Percentiles rank a stretch among this genome's conserved stretches.
Evolutionary conservation across 345 rosid species (phyloP).

Genomic region (Physaria fendleri): DNA sequence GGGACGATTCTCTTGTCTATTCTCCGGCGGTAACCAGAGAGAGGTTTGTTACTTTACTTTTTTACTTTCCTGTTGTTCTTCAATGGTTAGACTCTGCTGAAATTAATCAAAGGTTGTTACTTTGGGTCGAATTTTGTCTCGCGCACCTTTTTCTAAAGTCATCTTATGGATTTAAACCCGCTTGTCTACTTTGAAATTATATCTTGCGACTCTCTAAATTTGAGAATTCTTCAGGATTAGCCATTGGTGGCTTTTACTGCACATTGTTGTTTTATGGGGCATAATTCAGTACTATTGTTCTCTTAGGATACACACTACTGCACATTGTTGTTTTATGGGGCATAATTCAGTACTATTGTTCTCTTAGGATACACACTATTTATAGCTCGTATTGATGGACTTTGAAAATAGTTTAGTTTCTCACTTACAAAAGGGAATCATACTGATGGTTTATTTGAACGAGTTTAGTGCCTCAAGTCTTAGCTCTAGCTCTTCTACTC

Average conservation of each 20-base stretch:
- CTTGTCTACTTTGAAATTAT: no score
- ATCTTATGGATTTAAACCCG: no score
- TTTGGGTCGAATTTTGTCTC: not conserved
- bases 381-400: not conserved
- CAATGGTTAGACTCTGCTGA: not conserved
- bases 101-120: not conserved
- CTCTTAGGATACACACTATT: not conserved
- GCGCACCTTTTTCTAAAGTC: no score
- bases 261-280: not conserved
- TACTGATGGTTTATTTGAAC: not conserved
- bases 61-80: not conserved
- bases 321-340: no score
- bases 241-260: not conserved
- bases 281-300: no score
- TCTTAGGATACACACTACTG: no score
- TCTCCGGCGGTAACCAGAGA: conserved; percentile 57
- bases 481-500: not conserved
- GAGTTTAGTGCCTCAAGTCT: not conserved
- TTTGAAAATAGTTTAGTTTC: not conserved
- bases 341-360: no score
- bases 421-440: not conserved
- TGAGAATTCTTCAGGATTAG: not conserved
- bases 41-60: conserved; percentile 40
- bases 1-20: conserved; percentile 58
- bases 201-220: no score